Base-by-base conservation (phyloP, 257 asterid species). In the Rhazya stricta region DNA sequence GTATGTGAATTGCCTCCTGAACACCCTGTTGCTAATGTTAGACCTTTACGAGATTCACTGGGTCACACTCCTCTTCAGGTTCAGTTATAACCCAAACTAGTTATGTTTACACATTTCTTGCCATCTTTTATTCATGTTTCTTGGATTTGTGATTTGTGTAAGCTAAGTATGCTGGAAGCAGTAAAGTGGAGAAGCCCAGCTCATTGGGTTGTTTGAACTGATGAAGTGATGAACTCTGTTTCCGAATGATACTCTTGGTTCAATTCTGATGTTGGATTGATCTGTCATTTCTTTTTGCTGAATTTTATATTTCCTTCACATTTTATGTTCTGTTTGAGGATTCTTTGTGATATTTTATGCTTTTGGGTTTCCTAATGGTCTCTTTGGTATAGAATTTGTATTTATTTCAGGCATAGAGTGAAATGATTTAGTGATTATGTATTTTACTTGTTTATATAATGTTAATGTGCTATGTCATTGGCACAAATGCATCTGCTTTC, bases 11-110 rank as follows among this genome's bases (percentile, higher is more conserved):
- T 94, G 85, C 99, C 99, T 76, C 99, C 97, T n/a, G 99, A 92
- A 83, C 99, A 95, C 83, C 99, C 98, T 58, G 98, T 92, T 46
- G 95, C 99, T 57, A 91, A 88, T 84, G 89, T 89, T 62, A 87
- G 96, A 83, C 99, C 99, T 77, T 88, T 95, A 76, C 85, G 98
- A 80, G 97, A 92, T 85, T 92, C 96, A 50, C 94, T 92, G 37
- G 98, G 99, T 60, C 99, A 95, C 82, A 95, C 99, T 76, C 98
- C 98, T 56, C 83, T 95, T 75, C 99, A 92, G 99, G 99, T 94
- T 78, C 62, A 72, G 11, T 67, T 53, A 9, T 30, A 30, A 36
- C 27, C 42, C 48, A 30, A 45, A 27, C 67, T 19, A 5, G 30
- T 10, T 21, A 25, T 2, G 16, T 46, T 56, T 57, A 13, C 3